Evolutionary conservation across 2,329 filamentous ascomycete species (phyloP), one percentile per base, ranked within the genome.

Genomic region (Knufia petricola): DNA sequence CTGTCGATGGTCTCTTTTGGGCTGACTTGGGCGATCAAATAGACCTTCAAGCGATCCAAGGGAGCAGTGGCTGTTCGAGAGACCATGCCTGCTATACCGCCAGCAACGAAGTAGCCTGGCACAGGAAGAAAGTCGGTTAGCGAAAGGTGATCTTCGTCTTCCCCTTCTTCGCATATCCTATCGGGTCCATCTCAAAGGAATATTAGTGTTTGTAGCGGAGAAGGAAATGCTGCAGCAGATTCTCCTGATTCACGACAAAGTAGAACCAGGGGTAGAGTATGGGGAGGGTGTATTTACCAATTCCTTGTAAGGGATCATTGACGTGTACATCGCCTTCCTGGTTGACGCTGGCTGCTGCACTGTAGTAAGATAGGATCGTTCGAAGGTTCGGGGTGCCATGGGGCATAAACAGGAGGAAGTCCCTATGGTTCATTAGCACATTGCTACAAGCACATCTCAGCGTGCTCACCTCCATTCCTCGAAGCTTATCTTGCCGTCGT

Each of bases 71-170:
- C 85, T 63, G 92, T 96, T 64, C 92, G 84, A 64, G 90, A 96
- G 61, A 95, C 83, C 66, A 88, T 90, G 65, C 92, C 92, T 65
- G 90, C 88, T 64, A 94, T 75, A 67, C 88, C 92, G 74, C 92
- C 92, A 66, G 92, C 92, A 71, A 94, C 70, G 69, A 96, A 98
- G 72, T 96, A 98, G 77, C 92, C 92, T 94, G 84, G 77, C 80
- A 87, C 79, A 67, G 85, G 86, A 67, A 87, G 74, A 74, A 84
- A 76, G 65, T 74, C 72, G 66, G 78, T 81, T 73, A 82, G 78
- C 72, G 66, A 59, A 66, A 67, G 64, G 64, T 66, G 59, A 64
- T 67, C 56, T 66, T 66, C 59, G 67, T 69, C 65, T 69, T 69
- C 65, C 66, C 66, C 65, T 66, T 66, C 37, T 41, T 19, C 36